phyloP scores from a whole-genome alignment of 495 filamentous ascomycete species.

The Amphirosellinia nigrospora region DNA sequence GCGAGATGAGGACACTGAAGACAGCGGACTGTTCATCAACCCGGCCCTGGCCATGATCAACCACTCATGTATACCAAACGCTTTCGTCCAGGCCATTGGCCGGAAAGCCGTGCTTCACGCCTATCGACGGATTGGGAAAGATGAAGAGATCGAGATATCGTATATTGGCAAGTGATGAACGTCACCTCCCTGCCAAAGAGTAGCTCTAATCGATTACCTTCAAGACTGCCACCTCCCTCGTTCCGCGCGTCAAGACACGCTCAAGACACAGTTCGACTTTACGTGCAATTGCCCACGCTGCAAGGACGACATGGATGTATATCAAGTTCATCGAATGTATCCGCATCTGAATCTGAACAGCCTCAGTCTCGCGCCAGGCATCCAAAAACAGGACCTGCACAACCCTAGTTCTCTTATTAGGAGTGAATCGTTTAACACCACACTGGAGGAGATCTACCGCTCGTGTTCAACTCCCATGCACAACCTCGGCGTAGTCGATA shows the following conservation, averaged over 20 bases:
- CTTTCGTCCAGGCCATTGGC: constrained; percentile 52
- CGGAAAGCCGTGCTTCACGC: constrained; percentile 50
- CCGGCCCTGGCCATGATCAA: constrained; percentile 56
- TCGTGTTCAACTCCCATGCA: constrained; percentile 18
- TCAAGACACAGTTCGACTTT: constrained; percentile 50
- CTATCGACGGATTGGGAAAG: constrained; percentile 45
- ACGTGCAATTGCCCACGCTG: constrained; percentile 50
- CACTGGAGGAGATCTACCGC: constrained; percentile 29
- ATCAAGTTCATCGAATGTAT: constrained; percentile 47
- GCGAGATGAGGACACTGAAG: constrained; percentile 45
- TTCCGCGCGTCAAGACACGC: constrained; percentile 38
- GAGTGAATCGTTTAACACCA: constrained; percentile 15
- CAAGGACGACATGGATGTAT: constrained; percentile 49
- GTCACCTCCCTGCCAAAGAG: neutral
- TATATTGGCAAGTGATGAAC: constrained; percentile 51
- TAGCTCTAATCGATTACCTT: neutral
- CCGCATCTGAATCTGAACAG: constrained; percentile 46
- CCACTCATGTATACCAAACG: constrained; percentile 61
- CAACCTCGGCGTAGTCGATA: neutral
- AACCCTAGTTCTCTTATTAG: constrained; percentile 13
- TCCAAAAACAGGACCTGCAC: constrained; percentile 34
- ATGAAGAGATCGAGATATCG: constrained; percentile 57
- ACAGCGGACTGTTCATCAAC: constrained; percentile 51
- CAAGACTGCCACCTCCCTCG: constrained; percentile 42
- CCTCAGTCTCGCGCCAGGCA: constrained; percentile 39